These are phyloP conservation scores for Fusarium devonianum DNA, from an alignment of 2,329 filamentous ascomycete genomes.

Conservation along the genomic window DNA sequence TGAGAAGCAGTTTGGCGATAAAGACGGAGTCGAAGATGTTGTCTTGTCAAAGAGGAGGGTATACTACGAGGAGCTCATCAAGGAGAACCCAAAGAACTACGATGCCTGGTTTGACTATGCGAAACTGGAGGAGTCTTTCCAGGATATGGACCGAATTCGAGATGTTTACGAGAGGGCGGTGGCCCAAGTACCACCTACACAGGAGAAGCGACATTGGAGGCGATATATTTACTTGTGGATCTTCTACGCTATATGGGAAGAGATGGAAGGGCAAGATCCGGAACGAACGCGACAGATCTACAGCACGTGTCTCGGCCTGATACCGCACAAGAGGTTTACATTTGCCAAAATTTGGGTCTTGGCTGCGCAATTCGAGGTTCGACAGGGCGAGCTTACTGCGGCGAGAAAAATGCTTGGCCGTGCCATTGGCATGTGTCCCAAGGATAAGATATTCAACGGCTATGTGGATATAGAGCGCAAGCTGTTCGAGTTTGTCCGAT, in stretches of 20 bases:
- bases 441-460: conserved; percentile 92
- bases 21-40: conserved; percentile 92
- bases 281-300: conserved; percentile 89
- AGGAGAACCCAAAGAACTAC: conserved; percentile 95
- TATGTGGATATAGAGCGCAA: conserved; percentile 94
- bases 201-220: conserved; percentile 97
- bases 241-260: conserved; percentile 96
- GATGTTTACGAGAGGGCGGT: conserved; percentile 97
- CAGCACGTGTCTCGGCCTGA: conserved; percentile 81
- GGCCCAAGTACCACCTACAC: conserved; percentile 90
- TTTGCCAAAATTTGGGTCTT: conserved; percentile 97
- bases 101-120: conserved; percentile 98
- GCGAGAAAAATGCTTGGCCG: conserved; percentile 90
- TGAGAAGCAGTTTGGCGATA: conserved; percentile 96
- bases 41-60: conserved; percentile 92
- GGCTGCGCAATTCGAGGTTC: conserved; percentile 91
- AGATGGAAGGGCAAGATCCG: conserved; percentile 81
- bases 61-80: conserved; percentile 92
- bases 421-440: conserved; percentile 92
- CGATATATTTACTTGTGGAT: conserved; percentile 98
- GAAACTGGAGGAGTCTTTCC: conserved; percentile 83
- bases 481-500: conserved; percentile 91
- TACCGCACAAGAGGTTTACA: conserved; percentile 96
- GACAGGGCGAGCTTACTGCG: conserved; percentile 79
- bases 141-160: conserved; percentile 81